Conservation (phyloP, 306 rosid species). For the Glycine tomentella region DNA sequence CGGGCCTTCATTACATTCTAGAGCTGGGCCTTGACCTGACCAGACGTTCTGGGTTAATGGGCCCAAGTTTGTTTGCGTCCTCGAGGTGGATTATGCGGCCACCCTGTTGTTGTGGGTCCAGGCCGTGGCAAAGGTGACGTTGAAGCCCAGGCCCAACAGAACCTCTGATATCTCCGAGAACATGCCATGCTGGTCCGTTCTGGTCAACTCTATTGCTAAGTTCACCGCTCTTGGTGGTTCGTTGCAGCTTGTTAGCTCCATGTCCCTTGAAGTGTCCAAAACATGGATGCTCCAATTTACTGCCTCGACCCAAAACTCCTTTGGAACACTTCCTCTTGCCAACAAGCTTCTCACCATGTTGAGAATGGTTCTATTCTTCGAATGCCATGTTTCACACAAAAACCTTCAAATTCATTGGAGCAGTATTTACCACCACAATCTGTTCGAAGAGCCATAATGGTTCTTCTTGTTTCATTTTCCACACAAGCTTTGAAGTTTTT, state of each 20-base stretch:
- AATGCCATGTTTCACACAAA: too few species aligned
- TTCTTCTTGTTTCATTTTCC: too few species aligned
- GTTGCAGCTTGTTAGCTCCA: conserved; percentile 25
- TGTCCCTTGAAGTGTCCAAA: conserved; percentile 43
- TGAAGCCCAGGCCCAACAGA: conserved; percentile 60
- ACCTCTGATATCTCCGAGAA: conserved; percentile 62
- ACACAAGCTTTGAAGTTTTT: too few species aligned
- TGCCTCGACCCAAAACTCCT: too few species aligned
- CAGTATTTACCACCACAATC: too few species aligned
- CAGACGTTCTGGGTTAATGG: conserved; percentile 50
- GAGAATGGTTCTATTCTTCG: too few species aligned
- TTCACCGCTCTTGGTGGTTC: conserved; percentile 39
- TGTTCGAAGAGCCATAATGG: too few species aligned
- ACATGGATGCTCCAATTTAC: too few species aligned
- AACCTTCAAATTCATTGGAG: too few species aligned
- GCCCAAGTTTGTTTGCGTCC: conserved; percentile 55
- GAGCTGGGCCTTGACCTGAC: conserved; percentile 41
- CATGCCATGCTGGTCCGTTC: conserved; percentile 65
- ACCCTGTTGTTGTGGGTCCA: conserved; percentile 68
- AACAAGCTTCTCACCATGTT: too few species aligned
- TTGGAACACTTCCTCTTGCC: too few species aligned
- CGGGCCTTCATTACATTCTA: conserved; percentile 60
- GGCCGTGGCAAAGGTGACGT: conserved; percentile 53
- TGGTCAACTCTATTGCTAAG: conserved; percentile 61
- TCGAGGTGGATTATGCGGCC: conserved; percentile 62